Evolutionary conservation across 257 asterid genomes (phyloP), one percentile per base, ranked within the genome.

Genomic region (Cordia subcordata): DNA sequence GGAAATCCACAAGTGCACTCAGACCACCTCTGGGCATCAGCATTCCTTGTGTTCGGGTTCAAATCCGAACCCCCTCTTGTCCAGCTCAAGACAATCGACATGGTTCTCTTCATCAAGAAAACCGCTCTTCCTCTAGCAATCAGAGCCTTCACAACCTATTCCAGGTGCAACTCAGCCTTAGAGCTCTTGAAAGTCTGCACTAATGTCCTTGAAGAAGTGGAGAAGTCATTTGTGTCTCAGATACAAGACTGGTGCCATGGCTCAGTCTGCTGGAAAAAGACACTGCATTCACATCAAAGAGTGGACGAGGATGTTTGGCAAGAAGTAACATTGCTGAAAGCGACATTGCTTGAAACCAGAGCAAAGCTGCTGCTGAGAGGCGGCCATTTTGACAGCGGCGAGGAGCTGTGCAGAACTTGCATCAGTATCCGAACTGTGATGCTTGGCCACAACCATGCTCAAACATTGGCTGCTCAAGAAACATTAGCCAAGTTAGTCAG

Each of bases 121-220:
- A 82, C 94, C 0, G 87, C 87, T 14, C 79, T 87, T n/a, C 96
- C 98, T 0, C 57, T 87, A 8, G 93, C 94, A 1, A 74, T 85
- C 27, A 68, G 62, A 8, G 76, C 94, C 5, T 90, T 85, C 77
- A 68, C 85, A 4, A 69, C 74, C 10, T 90, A 83, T 69, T 81
- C 96, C 4, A 75, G 88, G 74, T 90, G 95, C 70, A 85, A 77
- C 64, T 81, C 96, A 13, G 95, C 93, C 35, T 33, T 90, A 5
- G 98, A 87, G 84, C 94, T 90, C 32, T 67, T 90, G n/a, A 85
- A 81, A 56, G 91, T 90, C 16, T 81, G 96, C 79, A 90, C 98
- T 5, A 73, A 87, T 38, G 85, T 79, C 57, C 95, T 90, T 6
- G 98, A 90, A 51, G 95, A 85, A 62, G 91, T 76, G n/a, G 98